These are phyloP conservation scores for Ophiostoma fasciatum DNA, from an alignment of 2,329 filamentous ascomycete genomes.

Conservation along the genomic window DNA sequence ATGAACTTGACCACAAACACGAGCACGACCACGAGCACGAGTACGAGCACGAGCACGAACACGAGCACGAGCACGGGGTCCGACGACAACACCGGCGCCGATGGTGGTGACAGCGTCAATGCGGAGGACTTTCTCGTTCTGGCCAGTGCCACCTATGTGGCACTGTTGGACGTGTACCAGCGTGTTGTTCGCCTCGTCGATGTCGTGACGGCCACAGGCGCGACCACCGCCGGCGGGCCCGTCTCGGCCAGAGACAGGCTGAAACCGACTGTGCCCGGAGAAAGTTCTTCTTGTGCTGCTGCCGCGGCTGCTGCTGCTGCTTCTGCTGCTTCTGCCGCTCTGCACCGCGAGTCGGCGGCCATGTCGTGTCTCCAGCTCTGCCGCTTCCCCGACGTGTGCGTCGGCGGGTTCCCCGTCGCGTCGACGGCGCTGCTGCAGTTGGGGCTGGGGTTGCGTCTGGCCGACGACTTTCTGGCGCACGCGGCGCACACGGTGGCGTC, in stretches of 20 bases:
- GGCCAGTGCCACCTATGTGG: constrained; percentile 23
- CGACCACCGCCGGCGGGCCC: background rate
- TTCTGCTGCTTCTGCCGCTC: background rate
- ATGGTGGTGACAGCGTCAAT: constrained; percentile 1
- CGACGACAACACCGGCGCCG: too few relatives aligned
- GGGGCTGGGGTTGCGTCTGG: constrained; percentile 27
- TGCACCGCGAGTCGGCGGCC: constrained; percentile 13
- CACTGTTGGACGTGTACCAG: constrained; percentile 26
- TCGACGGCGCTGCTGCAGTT: constrained; percentile 26
- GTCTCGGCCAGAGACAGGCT: background rate
- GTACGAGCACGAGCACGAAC: too few relatives aligned
- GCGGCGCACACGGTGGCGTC: constrained; percentile 10
- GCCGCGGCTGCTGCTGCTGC: too few relatives aligned
- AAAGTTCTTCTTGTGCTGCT: too few relatives aligned
- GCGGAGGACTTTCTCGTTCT: constrained; percentile 16
- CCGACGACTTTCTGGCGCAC: constrained; percentile 24
- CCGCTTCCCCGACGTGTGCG: constrained; percentile 25
- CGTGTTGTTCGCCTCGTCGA: constrained; percentile 22
- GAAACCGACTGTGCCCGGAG: background rate
- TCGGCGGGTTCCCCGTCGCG: constrained; percentile 25
- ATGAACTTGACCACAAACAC: background rate
- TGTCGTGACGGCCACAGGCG: too few relatives aligned
- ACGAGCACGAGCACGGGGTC: too few relatives aligned
- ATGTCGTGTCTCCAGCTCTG: constrained; percentile 19
- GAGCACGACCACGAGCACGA: too few relatives aligned